These are phyloP conservation scores for Hymenotorrendiella dingleyae DNA, from an alignment of 2,329 filamentous ascomycete genomes.

Conservation along the genomic window DNA sequence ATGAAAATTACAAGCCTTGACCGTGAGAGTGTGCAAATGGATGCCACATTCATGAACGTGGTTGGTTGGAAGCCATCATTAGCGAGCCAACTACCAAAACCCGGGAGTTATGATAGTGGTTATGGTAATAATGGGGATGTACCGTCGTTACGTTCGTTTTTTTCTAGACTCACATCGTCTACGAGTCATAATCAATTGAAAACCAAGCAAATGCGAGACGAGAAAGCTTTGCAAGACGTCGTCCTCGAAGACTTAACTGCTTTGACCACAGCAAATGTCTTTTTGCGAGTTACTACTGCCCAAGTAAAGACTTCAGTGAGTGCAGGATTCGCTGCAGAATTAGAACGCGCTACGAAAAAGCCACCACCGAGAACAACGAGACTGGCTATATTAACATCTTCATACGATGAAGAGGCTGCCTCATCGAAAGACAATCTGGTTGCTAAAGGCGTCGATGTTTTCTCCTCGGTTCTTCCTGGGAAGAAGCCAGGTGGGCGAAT, in stretches of 20 bases:
- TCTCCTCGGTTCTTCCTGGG: slow-evolving; percentile 81
- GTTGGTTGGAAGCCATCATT: slow-evolving; percentile 74
- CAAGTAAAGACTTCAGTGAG: slow-evolving; percentile 71
- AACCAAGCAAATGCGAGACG: slow-evolving; percentile 55
- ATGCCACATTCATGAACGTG: slow-evolving; percentile 82
- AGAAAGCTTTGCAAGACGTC: slow-evolving; percentile 54
- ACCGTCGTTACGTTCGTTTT: slow-evolving; percentile 70
- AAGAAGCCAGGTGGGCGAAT: slow-evolving; percentile 78
- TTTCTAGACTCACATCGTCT: slow-evolving; percentile 64
- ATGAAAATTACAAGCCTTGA: slow-evolving; percentile 83
- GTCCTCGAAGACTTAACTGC: slow-evolving; percentile 68
- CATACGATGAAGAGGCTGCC: slow-evolving; percentile 73
- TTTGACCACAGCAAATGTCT: slow-evolving; percentile 71
- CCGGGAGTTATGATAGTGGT: slow-evolving; percentile 20
- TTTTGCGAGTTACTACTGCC: slow-evolving; percentile 81
- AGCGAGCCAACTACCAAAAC: slow-evolving; percentile 27
- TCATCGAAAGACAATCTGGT: slow-evolving; percentile 41
- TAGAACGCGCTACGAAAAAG: slow-evolving; percentile 95
- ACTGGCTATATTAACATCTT: slow-evolving; percentile 83
- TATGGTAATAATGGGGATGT: slow-evolving; percentile 46
- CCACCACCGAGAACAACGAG: slow-evolving; percentile 84
- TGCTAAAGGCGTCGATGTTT: slow-evolving; percentile 67
- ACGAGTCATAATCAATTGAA: slow-evolving; percentile 44
- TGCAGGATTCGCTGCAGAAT: slow-evolving; percentile 69
- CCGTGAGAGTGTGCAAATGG: slow-evolving; percentile 83